Evolutionary conservation across 2,329 filamentous ascomycete genomes (phyloP), one percentile per base, ranked within the genome.

Genomic region (Zopfia rhizophila): DNA sequence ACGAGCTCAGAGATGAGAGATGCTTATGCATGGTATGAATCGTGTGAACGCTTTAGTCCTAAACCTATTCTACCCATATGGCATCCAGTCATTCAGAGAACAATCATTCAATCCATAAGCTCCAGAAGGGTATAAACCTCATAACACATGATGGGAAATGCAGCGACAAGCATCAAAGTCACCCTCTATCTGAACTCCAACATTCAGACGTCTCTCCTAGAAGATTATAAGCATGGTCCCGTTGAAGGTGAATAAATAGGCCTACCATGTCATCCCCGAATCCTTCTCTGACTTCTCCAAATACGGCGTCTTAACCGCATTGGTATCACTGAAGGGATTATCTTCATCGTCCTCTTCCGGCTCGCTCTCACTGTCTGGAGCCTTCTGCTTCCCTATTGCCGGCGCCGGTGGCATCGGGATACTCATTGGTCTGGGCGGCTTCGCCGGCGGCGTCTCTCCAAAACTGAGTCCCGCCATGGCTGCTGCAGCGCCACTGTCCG

Each of bases 241-340:
- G 33, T 56, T 55, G 61, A 61, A 65, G 7, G 55, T 64, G 54
- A 65, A 61, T 27, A 56, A 5, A 54, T 30, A 27, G 19, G 36
- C 18, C 37, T 46, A 69, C 69, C 68, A 71, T 30, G 55, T 66
- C 65, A 70, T 68, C 5, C 67, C 66, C 5, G 53, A 38, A 24
- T 61, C 72, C 63, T 79, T n/a, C n/a, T n/a, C n/a, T n/a, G n/a
- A n/a, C n/a, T n/a, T n/a, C n/a, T n/a, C 79, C 28, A 66, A 59
- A 58, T 67, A 73, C 13, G 80, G 80, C 3, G 80, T 83, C 36
- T 77, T 77, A 18, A 90, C 80, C 4, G 85, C 89, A 66, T 96
- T 92, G 29, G 82, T 83, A 68, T 96, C 91, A 3, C 89, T 90
- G 69, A 96, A 96, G 0, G 91, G 91, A 65, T 96, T 84, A 53